Evolutionary conservation across 1,139 yeast species (phyloP).

Genomic region (Hyphopichia khmerensis): DNA sequence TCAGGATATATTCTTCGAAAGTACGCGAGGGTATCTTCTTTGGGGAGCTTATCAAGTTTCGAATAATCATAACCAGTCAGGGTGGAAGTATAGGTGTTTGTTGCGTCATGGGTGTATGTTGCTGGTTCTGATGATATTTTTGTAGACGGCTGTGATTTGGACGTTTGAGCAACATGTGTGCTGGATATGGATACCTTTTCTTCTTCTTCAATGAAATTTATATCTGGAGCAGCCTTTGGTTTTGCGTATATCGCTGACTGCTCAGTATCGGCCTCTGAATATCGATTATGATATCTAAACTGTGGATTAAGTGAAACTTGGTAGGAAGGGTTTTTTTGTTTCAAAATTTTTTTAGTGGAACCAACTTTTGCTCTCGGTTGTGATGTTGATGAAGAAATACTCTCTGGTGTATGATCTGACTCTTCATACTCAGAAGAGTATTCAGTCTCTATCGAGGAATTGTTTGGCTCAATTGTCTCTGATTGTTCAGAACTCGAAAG

Average conservation of each 20-base stretch:
- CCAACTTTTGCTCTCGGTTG: neutral
- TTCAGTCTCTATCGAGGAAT: no score
- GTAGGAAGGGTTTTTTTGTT: constrained; percentile 19
- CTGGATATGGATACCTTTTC: no score
- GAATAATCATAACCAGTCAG: neutral
- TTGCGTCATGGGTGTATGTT: no score
- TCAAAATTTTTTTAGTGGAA: constrained; percentile 16
- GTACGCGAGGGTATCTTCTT: constrained; percentile 9
- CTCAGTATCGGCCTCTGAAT: neutral
- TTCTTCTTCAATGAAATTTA: no score
- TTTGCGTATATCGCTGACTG: constrained; percentile 16
- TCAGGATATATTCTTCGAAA: constrained; percentile 10
- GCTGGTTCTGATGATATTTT: no score
- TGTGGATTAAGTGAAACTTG: constrained; percentile 26
- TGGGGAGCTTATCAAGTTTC: constrained; percentile 3
- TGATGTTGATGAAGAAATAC: neutral
- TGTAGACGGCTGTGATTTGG: no score
- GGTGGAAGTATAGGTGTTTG: no score
- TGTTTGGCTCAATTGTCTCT: no score
- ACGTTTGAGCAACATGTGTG: no score
- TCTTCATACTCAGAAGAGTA: no score
- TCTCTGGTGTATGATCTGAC: no score
- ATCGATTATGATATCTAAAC: constrained; percentile 17
- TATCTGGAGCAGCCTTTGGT: constrained; percentile 14
- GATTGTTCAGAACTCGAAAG: neutral